Base-by-base conservation (phyloP, 1,284 basidiomycete genomes). In the Ceratobasidium sp. region DNA sequence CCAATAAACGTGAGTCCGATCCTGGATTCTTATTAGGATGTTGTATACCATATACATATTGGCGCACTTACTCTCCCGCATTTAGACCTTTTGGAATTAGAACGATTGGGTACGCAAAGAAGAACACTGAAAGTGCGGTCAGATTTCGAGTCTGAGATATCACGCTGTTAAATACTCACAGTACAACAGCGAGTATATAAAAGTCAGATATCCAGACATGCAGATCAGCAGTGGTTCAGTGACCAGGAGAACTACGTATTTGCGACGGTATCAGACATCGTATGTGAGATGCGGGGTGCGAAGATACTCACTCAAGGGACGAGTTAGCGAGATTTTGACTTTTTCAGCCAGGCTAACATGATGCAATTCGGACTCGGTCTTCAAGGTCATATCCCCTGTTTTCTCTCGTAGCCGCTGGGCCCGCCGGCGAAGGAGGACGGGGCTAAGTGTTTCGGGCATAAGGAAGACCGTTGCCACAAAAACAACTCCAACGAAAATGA, bases 201-300 rank as follows among this genome's bases (percentile, higher is more conserved):
- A 83, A 8, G 79, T 79, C 3, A 83, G 77, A 78, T 84, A 85
- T 62, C 85, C 73, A 0, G 82, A 82, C 62, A 85, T 79, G 72
- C 82, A 79, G 41, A 82, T 74, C 16, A 84, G 82, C 72, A 85
- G 84, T 8, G 81, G 80, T 75, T 85, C 84, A 43, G 78, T 77
- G 76, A 81, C 78, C 55, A 69, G 30, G 14, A 69, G 43, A n/a
- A 69, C 65, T 69, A 45, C 21, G 30, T 14, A 46, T 5, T n/a
- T n/a, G n/a, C n/a, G n/a, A n/a, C n/a, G n/a, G n/a, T n/a, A n/a
- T n/a, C n/a, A n/a, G n/a, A n/a, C n/a, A n/a, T n/a, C n/a, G n/a
- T n/a, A n/a, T n/a, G n/a, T n/a, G n/a, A n/a, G n/a, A n/a, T n/a
- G n/a, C n/a, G n/a, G n/a, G n/a, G n/a, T n/a, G 18, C 10, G 14